phyloP scores from a whole-genome alignment of 164 flowering plant genomes.

The Euptelea pleiosperma region DNA sequence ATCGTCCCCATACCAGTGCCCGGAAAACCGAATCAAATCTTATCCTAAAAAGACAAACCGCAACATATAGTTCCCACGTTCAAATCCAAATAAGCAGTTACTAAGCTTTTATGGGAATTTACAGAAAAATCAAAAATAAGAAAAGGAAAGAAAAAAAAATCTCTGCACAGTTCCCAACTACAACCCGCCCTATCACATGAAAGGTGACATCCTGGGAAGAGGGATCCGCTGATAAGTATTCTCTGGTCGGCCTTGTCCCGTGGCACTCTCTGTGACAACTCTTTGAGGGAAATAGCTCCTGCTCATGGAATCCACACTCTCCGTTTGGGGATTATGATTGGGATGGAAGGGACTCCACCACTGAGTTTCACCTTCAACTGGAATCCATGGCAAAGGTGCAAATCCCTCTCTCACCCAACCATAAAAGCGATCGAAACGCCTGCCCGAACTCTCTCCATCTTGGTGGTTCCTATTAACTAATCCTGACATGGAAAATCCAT shows the following conservation, averaged over 20 bases:
- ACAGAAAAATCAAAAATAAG: slow-evolving; percentile 1
- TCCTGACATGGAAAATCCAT: slow-evolving; percentile 14
- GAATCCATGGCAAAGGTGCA: slow-evolving; percentile 19
- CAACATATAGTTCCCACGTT: slow-evolving; percentile 9
- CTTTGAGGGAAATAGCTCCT: slow-evolving; percentile 13
- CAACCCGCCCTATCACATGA: slow-evolving; percentile 8
- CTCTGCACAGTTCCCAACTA: not conserved
- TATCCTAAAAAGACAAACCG: slow-evolving; percentile 5
- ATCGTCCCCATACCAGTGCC: slow-evolving; percentile 5
- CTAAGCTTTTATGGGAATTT: slow-evolving; percentile 8
- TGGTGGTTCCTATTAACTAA: slow-evolving; percentile 9
- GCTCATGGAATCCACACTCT: slow-evolving; percentile 9
- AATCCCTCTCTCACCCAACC: slow-evolving; percentile 18
- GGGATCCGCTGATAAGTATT: slow-evolving; percentile 11
- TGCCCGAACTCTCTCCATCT: slow-evolving; percentile 10
- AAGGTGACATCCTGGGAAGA: slow-evolving; percentile 13
- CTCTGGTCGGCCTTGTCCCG: slow-evolving; percentile 17
- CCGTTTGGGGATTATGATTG: slow-evolving; percentile 15
- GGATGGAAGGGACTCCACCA: slow-evolving; percentile 16
- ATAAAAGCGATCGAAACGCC: slow-evolving; percentile 14
- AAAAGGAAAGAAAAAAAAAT: not conserved
- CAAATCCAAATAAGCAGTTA: slow-evolving; percentile 16
- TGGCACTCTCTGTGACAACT: not conserved
- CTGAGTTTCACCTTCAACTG: slow-evolving; percentile 13
- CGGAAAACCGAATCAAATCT: slow-evolving; percentile 7